Evolutionary conservation across 2,329 filamentous ascomycete genomes (phyloP), one percentile per base, ranked within the genome.

Genomic region (Neofusicoccum cordaticola): DNA sequence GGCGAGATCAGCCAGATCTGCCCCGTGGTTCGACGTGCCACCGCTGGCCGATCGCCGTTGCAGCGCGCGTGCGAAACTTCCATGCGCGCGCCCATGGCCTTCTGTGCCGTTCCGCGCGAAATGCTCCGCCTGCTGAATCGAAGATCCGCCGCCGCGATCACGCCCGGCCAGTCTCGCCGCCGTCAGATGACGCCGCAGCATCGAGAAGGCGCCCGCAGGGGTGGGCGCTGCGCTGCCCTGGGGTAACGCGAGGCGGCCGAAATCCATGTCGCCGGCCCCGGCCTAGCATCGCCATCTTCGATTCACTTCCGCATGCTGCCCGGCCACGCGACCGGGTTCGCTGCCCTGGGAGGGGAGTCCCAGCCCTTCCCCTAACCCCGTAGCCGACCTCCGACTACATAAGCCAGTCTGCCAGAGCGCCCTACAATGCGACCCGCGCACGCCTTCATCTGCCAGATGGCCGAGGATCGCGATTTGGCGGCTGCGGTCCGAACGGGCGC

Each of bases 241-340:
- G 19, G 19, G 19, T 22, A 22, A 22, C 19, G 19, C 19, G 44
- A 27, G 44, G 44, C n/a, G 7, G n/a, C 42, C 7, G 11, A 8
- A 13, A 44, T 22, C 51, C 51, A 42, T 56, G 51, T 56, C 37
- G 17, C 51, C 34, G 50, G 51, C 51, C 35, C 51, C 51, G 51
- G 51, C 51, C 51, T 56, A 56, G 50, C 50, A 56, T 42, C 53
- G 53, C 53, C 44, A 58, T 58, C 53, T 58, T 58, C 53, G 53
- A 58, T 58, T 58, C 39, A 42, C 53, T 58, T 45, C 39, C 15
- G 39, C 22, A 42, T 42, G 48, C 13, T 35, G 48, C 48, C 48
- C 48, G 19, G 8, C 39, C 53, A 57, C 52, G 52, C 52, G 51
- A 35, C 51, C 51, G 51, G 51, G 35, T 51, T 31, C 47, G 22